Evolutionary conservation across 1,284 basidiomycete genomes (phyloP).

Genomic region (Puccinia novopanici): DNA sequence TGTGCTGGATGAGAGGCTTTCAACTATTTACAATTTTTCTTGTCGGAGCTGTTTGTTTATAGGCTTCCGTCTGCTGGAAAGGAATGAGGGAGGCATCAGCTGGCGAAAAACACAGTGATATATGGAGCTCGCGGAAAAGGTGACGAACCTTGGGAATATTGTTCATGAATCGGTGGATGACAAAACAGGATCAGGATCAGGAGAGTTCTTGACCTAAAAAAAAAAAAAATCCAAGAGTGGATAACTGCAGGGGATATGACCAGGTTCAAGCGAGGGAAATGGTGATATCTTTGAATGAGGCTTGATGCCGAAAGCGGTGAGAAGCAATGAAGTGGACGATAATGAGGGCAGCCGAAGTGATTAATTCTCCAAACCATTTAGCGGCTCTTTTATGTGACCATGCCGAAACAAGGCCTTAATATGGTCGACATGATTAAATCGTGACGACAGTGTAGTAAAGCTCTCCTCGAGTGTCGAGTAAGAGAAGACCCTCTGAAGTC

Average conservation of each 20-base stretch:
- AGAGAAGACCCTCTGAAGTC: not conserved
- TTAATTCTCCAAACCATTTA: too few relatives aligned
- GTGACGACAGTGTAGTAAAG: not conserved
- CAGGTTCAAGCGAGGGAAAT: too few relatives aligned
- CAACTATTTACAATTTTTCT: slow-evolving; percentile 11
- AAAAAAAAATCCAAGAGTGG: too few relatives aligned
- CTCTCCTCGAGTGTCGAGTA: not conserved
- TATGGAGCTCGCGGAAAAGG: not conserved
- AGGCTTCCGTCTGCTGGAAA: not conserved
- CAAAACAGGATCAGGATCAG: not conserved
- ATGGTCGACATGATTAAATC: not conserved
- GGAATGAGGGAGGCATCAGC: not conserved
- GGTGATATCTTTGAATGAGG: not conserved
- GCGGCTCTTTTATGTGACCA: too few relatives aligned
- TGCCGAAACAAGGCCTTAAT: not conserved
- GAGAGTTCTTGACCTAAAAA: not conserved
- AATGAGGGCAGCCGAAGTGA: not conserved
- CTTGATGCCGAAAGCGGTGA: not conserved
- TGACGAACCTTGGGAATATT: not conserved
- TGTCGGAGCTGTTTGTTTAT: not conserved
- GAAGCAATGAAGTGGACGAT: not conserved
- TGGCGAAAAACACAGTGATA: not conserved
- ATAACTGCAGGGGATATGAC: too few relatives aligned
- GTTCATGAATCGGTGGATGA: not conserved
- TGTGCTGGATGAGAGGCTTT: not conserved